Percentiles rank a stretch among this genome's conserved stretches.
These are phyloP conservation scores for Moesziomyces aphidis DNA, from an alignment of 1,284 basidiomycete genomes.

Conservation along the genomic window DNA sequence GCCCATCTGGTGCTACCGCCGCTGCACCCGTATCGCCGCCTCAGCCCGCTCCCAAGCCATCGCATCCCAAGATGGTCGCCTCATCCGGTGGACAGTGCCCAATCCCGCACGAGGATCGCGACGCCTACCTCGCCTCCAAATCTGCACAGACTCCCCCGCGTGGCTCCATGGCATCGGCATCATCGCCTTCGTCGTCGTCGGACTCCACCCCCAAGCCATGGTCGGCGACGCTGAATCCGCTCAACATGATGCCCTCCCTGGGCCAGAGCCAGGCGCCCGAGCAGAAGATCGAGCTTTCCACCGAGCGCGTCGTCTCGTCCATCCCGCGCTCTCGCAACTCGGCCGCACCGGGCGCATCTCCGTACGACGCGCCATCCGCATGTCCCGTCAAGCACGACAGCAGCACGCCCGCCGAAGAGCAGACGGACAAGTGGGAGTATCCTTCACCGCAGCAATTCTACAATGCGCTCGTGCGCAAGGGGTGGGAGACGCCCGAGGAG, in stretches of 20 bases:
- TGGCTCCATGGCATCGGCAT: conserved; percentile 21
- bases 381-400: conserved; percentile 63
- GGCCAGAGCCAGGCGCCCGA: conserved; percentile 77
- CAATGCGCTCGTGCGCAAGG: conserved; percentile 95
- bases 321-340: conserved; percentile 79
- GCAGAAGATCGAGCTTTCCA: conserved; percentile 77
- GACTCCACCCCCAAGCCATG: conserved; percentile 31
- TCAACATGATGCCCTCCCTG: conserved; percentile 89
- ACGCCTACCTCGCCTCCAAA: conserved; percentile 40
- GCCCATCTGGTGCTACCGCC: background rate
- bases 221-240: conserved; percentile 73
- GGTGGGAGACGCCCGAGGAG: conserved; percentile 97
- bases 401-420: conserved; percentile 40
- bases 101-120: conserved; percentile 48
- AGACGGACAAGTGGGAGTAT: conserved; percentile 83
- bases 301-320: conserved; percentile 80
- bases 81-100: conserved; percentile 46
- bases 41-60: conserved; percentile 13
- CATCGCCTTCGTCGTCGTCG: conserved; percentile 10
- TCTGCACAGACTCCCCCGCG: conserved; percentile 6
- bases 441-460: conserved; percentile 99
- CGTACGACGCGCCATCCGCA: conserved; percentile 59
- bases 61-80: conserved; percentile 34
- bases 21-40: background rate
- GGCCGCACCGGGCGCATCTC: conserved; percentile 58